Conservation (phyloP, 2,329 filamentous ascomycete species). For the Spiromastix sp. region DNA sequence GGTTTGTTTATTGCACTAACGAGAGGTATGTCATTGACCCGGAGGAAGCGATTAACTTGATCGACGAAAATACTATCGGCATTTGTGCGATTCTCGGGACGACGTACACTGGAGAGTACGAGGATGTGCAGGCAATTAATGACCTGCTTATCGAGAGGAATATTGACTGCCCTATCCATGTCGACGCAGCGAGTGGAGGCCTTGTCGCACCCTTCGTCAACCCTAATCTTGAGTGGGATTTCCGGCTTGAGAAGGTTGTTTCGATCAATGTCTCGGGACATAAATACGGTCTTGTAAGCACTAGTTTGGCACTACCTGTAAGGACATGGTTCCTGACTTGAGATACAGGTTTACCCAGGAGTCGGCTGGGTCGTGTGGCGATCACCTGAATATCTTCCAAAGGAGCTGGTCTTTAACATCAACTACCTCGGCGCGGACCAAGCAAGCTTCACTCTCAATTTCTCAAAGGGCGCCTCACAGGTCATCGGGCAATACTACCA, state of each 20-base stretch:
- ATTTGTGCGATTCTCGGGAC: slow-evolving; percentile 87
- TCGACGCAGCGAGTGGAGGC: slow-evolving; percentile 84
- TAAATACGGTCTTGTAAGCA: slow-evolving; percentile 56
- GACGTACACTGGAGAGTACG: slow-evolving; percentile 93
- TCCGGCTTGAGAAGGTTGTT: slow-evolving; percentile 76
- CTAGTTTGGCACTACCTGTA: not conserved
- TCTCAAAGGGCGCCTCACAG: slow-evolving; percentile 88
- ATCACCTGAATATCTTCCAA: slow-evolving; percentile 67
- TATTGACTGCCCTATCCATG: slow-evolving; percentile 79
- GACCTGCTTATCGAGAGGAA: slow-evolving; percentile 66
- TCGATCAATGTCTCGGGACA: slow-evolving; percentile 93
- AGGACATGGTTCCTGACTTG: not conserved
- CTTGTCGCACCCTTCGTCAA: slow-evolving; percentile 89
- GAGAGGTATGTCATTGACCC: slow-evolving; percentile 56
- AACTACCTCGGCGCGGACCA: slow-evolving; percentile 96
- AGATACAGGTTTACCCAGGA: slow-evolving; percentile 61
- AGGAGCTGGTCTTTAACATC: slow-evolving; percentile 97
- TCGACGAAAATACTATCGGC: slow-evolving; percentile 69
- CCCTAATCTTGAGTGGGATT: slow-evolving; percentile 81
- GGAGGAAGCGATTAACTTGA: slow-evolving; percentile 48
- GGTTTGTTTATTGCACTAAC: slow-evolving; percentile 56
- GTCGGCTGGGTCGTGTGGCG: slow-evolving; percentile 94
- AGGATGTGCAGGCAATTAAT: slow-evolving; percentile 86
- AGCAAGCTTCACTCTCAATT: slow-evolving; percentile 92
- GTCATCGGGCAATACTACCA: slow-evolving; percentile 98